phyloP scores from a whole-genome alignment of 352 stramenopile genomes.

The Pythium volutum region DNA sequence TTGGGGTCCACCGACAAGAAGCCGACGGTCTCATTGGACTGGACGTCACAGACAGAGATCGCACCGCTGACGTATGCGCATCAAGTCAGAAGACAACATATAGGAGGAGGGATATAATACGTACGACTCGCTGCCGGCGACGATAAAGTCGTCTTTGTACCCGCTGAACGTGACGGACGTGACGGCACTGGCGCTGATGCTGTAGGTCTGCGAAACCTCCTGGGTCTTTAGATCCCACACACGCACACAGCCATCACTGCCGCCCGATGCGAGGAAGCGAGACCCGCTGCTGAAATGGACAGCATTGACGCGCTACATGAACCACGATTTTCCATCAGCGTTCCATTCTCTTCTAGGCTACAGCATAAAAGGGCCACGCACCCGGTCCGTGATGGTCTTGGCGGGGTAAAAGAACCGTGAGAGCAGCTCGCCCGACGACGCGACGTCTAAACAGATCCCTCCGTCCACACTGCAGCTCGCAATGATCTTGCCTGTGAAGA shows the following conservation, averaged over 20 bases:
- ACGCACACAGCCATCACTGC: conserved; percentile 51
- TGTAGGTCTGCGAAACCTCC: conserved; percentile 63
- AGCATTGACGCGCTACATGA: conserved; percentile 43
- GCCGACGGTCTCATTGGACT: conserved; percentile 45
- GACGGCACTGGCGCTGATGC: conserved; percentile 56
- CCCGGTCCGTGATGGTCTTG: conserved; percentile 34
- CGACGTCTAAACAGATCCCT: conserved; percentile 55
- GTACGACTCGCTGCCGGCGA: conserved; percentile 67
- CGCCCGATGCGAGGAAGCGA: conserved; percentile 58
- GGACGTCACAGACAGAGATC: conserved; percentile 63
- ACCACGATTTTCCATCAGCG: not conserved
- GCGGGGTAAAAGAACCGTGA: conserved; percentile 61
- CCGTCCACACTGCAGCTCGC: conserved; percentile 60
- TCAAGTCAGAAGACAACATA: not conserved
- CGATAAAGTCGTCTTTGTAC: conserved; percentile 70
- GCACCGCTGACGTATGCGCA: conserved; percentile 33
- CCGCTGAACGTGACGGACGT: conserved; percentile 64
- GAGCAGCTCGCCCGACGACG: conserved; percentile 50
- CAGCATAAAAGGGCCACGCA: conserved; percentile 10
- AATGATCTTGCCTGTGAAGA: conserved; percentile 45
- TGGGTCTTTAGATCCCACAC: conserved; percentile 81
- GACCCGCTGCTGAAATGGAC: conserved; percentile 74
- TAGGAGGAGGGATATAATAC: not conserved
- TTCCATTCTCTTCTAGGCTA: not conserved
- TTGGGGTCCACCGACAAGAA: conserved; percentile 49